Base-by-base conservation (phyloP, 2,329 filamentous ascomycete genomes). In the Cercospora sp. region DNA sequence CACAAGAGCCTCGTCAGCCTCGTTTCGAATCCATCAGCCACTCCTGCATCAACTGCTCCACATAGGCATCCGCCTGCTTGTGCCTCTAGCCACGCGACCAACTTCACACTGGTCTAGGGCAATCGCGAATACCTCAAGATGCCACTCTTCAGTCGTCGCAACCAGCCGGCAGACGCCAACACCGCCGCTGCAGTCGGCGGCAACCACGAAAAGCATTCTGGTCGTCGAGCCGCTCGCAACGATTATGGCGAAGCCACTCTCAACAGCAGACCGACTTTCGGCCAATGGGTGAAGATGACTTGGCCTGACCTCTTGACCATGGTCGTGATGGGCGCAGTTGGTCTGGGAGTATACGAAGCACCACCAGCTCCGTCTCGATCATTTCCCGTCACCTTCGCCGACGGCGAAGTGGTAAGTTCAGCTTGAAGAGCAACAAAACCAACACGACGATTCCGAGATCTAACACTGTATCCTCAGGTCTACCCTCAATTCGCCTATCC, bases 251-350 rank as follows among this genome's bases (percentile, higher is more conserved):
- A 65, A 2, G 57, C 33, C 40, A 36, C 26, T 42, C 53, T 65
- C 28, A 60, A 45, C 63, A 79, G 76, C 2, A 81, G 85, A 13
- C 89, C 89, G 1, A 84, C 81, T 1, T 90, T 92, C 71, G 88
- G 89, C 3, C 88, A 90, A 75, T 92, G 90, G 90, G 76, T 91
- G 70, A 90, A 89, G 77, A 82, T 83, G 9, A 90, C 88, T 5
- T 89, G 87, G 83, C 79, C 91, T 12, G 90, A 92, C 74, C 84
- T 92, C 61, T 61, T 90, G 23, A 91, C 89, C 36, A 91, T 92
- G 88, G 80, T 28, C 40, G 30, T 48, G 20, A 65, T 65, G 63
- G 63, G 63, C 23, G 63, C 63, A 20, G 18, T 65, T 18, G 63
- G 63, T 2, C 42, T 65, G 30, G 63, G 63, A 2, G 57, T 65